Conservation (phyloP, 1,139 yeast species). For the Pichia sp. region DNA sequence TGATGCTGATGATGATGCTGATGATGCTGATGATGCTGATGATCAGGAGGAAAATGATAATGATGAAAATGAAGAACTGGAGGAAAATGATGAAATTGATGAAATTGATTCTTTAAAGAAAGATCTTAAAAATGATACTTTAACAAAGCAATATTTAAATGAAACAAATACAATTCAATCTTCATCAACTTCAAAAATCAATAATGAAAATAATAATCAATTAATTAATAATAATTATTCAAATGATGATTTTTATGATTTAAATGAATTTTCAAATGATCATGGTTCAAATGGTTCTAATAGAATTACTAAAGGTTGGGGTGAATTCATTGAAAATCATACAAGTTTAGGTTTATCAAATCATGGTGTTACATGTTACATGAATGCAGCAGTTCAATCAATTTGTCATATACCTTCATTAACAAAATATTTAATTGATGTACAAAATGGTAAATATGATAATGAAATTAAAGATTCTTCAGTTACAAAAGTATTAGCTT, state of each 20-base stretch:
- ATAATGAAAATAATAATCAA: constrained; percentile 22
- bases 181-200: constrained; percentile 43
- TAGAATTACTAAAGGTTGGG: constrained; percentile 60
- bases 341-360: constrained; percentile 75
- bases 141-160: constrained; percentile 4
- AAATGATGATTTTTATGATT: constrained; percentile 38
- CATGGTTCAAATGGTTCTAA: constrained; percentile 53
- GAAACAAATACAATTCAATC: constrained; percentile 21
- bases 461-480: constrained; percentile 46
- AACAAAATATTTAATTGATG: constrained; percentile 72
- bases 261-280: constrained; percentile 48
- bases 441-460: constrained; percentile 46
- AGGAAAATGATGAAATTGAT: constrained; percentile 24
- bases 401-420: constrained; percentile 87
- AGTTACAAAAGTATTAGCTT: constrained; percentile 70
- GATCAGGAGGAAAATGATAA: neutral
- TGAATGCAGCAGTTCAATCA: constrained; percentile 92
- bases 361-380: constrained; percentile 94
- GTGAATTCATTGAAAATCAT: constrained; percentile 36
- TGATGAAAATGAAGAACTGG: constrained; percentile 11
- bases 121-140: constrained; percentile 27
- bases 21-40: constrained; percentile 1
- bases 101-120: constrained; percentile 27
- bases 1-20: constrained; percentile 21
- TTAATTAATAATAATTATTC: constrained; percentile 17